A percentile compares a stretch with the other conserved stretches of the same genome.
Conservation (phyloP, 768 basidiomycete species). For the Omphalotus guepiniiformis region DNA sequence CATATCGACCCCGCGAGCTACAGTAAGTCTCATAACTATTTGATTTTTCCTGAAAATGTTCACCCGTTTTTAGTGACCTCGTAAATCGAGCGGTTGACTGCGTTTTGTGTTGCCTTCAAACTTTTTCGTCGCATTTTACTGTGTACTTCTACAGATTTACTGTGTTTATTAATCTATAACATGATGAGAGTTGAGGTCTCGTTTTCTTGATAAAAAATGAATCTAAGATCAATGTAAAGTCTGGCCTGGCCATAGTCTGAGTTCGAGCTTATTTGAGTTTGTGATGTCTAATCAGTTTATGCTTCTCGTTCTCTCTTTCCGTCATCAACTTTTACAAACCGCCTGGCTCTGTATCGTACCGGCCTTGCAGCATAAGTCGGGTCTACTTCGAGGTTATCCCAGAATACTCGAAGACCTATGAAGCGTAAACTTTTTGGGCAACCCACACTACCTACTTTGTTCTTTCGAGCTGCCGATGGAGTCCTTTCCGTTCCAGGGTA, state of each 20-base stretch:
- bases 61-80: slow-evolving; percentile 38
- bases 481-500: slow-evolving; percentile 68
- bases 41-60: neutral
- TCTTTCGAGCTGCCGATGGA: slow-evolving; percentile 43
- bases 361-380: too few species aligned
- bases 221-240: too few species aligned
- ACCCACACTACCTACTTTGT: slow-evolving; percentile 52
- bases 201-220: too few species aligned
- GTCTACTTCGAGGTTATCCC: neutral
- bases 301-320: too few species aligned
- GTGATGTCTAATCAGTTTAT: too few species aligned
- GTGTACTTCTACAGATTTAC: too few species aligned
- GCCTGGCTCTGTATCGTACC: too few species aligned
- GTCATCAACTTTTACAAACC: too few species aligned
- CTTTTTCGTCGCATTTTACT: neutral
- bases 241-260: too few species aligned
- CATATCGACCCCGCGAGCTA: slow-evolving; percentile 93
- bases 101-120: neutral
- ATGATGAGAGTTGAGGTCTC: too few species aligned
- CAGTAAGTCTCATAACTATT: slow-evolving; percentile 55
- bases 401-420: slow-evolving; percentile 28
- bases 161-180: too few species aligned
- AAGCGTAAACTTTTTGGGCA: slow-evolving; percentile 50
- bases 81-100: slow-evolving; percentile 26
- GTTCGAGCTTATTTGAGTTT: too few species aligned